Base-by-base conservation (phyloP, 768 basidiomycete genomes). In the Phylloporus arenicola region DNA sequence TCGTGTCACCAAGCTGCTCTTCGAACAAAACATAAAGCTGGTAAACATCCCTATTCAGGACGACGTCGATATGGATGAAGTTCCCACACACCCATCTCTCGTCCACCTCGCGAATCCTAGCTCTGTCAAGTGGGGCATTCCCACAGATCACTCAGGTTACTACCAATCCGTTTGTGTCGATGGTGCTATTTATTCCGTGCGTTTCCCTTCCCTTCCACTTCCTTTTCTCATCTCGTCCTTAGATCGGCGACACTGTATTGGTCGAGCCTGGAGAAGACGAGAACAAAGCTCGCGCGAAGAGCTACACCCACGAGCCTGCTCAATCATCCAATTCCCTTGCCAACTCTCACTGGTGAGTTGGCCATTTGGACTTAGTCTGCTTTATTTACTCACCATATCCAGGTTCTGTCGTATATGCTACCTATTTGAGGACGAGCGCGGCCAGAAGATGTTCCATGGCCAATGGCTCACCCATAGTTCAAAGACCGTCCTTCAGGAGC, bases 361-460 rank as follows among this genome's bases (percentile, higher is more conserved):
- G 8, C 24, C 38, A 22, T n/a, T 38, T 9, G n/a, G 42, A 50
- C 25, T 25, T 8, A 20, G 22, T 17, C 14, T 17, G 20, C 41
- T 12, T 47, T 43, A 3, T 19, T 19, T 22, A 34, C 25, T 50
- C 14, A 47, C 7, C 39, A 14, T 25, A 20, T 2, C 20, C 22
- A 89, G 87, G 87, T 89, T 89, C 58, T 79, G 79, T 43, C 75
- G 71, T n/a, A 83, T 88, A 37, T 73, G 72, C 4, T 85, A 82
- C 55, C 77, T 89, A 50, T 84, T 76, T 52, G 77, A 83, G 46
- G 63, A 70, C 6, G 30, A 43, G 20, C 48, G 60, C 8, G 65
- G 56, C 10, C 56, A 56, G 47, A 82, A 81, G 59, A 75, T 72
- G 68, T 82, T 85, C 48, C 87, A 89, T 63, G 84, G 76, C 1